Evolutionary conservation across 768 basidiomycete genomes (phyloP).

Genomic region (Hemileccinum rubropunctum): DNA sequence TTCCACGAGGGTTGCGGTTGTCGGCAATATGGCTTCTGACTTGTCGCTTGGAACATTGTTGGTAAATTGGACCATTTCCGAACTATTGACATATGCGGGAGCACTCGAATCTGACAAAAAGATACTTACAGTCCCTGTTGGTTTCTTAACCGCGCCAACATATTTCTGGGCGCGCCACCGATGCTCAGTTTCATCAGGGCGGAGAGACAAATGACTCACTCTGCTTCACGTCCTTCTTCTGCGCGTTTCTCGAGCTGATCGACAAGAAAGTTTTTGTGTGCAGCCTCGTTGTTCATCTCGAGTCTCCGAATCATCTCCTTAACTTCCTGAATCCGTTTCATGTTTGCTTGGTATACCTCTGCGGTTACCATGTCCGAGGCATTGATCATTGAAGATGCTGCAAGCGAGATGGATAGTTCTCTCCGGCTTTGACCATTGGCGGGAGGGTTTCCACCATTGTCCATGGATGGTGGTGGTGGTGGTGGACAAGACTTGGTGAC

Average conservation of each 20-base stretch:
- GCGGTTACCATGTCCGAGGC: slow-evolving; percentile 15
- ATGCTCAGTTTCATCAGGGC: background rate
- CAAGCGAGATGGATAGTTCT: slow-evolving; percentile 11
- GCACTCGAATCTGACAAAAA: background rate
- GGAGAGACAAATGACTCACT: slow-evolving; percentile 29
- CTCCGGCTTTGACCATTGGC: slow-evolving; percentile 10
- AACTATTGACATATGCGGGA: slow-evolving; percentile 10
- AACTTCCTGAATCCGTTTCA: slow-evolving; percentile 24
- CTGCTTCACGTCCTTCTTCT: slow-evolving; percentile 45
- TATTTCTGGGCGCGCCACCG: slow-evolving; percentile 14
- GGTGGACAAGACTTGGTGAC: background rate
- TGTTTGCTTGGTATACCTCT: slow-evolving; percentile 25
- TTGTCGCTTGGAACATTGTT: slow-evolving; percentile 6
- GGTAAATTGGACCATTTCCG: slow-evolving; percentile 13
- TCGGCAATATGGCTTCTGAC: slow-evolving; percentile 27
- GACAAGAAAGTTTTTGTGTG: slow-evolving; percentile 34
- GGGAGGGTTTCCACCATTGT: slow-evolving; percentile 5
- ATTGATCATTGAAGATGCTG: slow-evolving; percentile 27
- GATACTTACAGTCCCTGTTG: slow-evolving; percentile 12
- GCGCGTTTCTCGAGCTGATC: slow-evolving; percentile 36
- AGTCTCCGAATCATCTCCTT: slow-evolving; percentile 29
- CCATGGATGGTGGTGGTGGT: slow-evolving; percentile 17
- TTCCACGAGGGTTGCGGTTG: slow-evolving; percentile 36
- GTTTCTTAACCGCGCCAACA: slow-evolving; percentile 19
- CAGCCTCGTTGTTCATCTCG: slow-evolving; percentile 42